Percentiles rank a stretch among this genome's conserved stretches.
Conservation (phyloP, 2,329 filamentous ascomycete genomes). For the Alternaria viburni region DNA sequence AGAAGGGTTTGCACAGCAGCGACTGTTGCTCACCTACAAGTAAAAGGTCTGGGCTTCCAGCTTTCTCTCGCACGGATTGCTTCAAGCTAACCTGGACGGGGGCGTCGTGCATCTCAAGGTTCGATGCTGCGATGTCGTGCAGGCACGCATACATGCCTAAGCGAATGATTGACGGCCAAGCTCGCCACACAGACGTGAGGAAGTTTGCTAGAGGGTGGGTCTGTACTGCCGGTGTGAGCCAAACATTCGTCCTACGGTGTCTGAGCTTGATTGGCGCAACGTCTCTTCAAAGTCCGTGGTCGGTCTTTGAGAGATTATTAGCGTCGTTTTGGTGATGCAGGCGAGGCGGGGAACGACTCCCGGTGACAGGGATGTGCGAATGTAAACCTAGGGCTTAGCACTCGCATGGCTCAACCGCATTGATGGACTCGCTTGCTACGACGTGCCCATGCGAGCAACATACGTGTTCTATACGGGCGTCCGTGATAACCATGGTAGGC, state of each 20-base stretch:
- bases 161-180: constrained; percentile 14
- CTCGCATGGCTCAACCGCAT: constrained; percentile 18
- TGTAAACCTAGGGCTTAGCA: constrained; percentile 11
- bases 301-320: constrained; percentile 16
- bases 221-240: constrained; percentile 11
- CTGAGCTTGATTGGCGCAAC: constrained; percentile 19
- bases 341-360: constrained; percentile 21
- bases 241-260: constrained; percentile 14
- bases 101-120: constrained; percentile 10
- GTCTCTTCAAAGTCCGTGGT: constrained; percentile 20
- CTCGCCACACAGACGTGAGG: not conserved
- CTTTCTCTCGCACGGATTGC: constrained; percentile 4
- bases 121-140: constrained; percentile 16
- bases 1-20: not conserved
- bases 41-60: not conserved
- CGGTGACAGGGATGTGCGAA: constrained; percentile 13
- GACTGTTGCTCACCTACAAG: not conserved
- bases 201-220: constrained; percentile 10
- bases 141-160: constrained; percentile 21
- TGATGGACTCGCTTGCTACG: constrained; percentile 14
- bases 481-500: constrained; percentile 6
- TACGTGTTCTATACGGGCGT: constrained; percentile 4
- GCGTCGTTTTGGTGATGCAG: constrained; percentile 14
- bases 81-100: constrained; percentile 4
- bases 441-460: constrained; percentile 2